Conservation (phyloP, 2,329 filamentous ascomycete species). For the Beauveria rudraprayagi region DNA sequence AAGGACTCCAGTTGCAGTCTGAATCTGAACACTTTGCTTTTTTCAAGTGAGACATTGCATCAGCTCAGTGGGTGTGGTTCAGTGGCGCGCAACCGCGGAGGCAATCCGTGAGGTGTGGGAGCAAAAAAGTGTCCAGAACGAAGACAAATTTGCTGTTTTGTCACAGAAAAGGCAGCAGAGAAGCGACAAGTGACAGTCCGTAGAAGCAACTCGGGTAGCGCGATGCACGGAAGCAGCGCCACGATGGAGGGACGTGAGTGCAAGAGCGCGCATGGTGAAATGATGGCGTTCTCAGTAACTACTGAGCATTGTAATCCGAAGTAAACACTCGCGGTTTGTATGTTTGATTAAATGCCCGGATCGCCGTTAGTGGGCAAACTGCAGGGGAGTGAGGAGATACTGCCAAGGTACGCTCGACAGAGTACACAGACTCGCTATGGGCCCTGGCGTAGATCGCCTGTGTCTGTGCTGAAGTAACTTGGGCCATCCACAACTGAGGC, state of each 20-base stretch:
- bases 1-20: background rate
- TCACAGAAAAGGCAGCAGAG: background rate
- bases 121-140: background rate
- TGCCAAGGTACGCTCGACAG: background rate
- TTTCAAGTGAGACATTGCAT: conserved; percentile 5
- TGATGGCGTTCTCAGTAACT: background rate
- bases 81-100: background rate
- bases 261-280: background rate
- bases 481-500: background rate
- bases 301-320: too few relatives aligned
- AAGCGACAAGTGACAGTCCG: background rate
- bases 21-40: background rate
- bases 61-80: background rate
- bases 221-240: background rate
- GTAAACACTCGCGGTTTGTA: too few relatives aligned
- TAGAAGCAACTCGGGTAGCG: background rate
- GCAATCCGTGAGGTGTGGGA: background rate
- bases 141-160: background rate
- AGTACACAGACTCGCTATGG: conserved; percentile 2
- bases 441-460: conserved; percentile 1
- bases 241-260: background rate
- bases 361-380: background rate
- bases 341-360: background rate
- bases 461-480: conserved; percentile 5
- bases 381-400: background rate